Evolutionary conservation across 768 basidiomycete genomes (phyloP), one percentile per base, ranked within the genome.

Genomic region (Leucocoprinus birnbaumii): DNA sequence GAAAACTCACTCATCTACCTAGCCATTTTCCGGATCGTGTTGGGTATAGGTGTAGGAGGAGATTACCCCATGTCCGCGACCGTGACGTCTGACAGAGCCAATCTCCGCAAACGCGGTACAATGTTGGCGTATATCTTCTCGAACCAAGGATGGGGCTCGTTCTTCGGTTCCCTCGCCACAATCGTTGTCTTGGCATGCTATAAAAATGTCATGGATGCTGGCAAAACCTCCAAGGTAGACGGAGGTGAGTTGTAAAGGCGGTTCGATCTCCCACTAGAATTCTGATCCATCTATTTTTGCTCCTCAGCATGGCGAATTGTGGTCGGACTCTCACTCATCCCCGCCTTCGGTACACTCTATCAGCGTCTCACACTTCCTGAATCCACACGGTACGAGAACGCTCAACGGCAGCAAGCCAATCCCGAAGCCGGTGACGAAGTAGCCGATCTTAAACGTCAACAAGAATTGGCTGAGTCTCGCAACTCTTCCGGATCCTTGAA

Each of bases 51-150:
- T 21, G 83, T 91, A 0, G 90, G 88, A 14, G 89, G 86, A 2
- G 90, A 90, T 66, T 89, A 89, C 63, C 87, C 88, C 1, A 86
- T 90, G 87, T 83, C 80, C 10, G 87, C 88, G 0, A 80, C 80
- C 9, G 73, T 89, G 55, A 80, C 85, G 10, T 80, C 80, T 5
- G 89, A 91, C 61, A 78, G 86, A 13, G 77, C 87, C 5, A 79
- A 79, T 58, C 64, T 89, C 37, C 74, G 80, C 35, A 71, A 68
- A 34, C 83, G 87, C 14, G 89, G 89, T 0, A 85, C 85, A 0
- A 76, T 91, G 69, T 76, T 92, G n/a, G 76, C 84, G 19, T 89
- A 87, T 63, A 86, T 89, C 61, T 90, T 89, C 61, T 76, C 86
- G 0, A 86, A 85, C 65, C 85, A 90, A 66, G 89, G 89, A 10